These are phyloP conservation scores for Kalaharituber pfeilii DNA, from an alignment of 2,329 filamentous ascomycete genomes.

Conservation along the genomic window DNA sequence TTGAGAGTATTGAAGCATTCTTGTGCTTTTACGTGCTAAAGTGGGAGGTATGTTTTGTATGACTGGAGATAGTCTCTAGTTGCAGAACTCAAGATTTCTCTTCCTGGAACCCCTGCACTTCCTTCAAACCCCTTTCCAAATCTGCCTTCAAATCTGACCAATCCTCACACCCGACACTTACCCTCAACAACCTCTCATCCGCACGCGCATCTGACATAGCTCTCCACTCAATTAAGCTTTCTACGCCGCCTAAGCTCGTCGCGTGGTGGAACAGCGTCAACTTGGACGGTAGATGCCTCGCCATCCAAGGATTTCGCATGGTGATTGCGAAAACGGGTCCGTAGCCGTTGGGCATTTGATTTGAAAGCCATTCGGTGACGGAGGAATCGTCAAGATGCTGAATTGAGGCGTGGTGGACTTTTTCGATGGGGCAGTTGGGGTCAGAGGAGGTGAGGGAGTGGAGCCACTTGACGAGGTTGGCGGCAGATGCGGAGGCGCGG, in stretches of 20 bases:
- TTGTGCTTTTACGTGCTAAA: too few relatives aligned
- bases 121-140: constrained; percentile 47
- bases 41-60: too few relatives aligned
- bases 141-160: constrained; percentile 72
- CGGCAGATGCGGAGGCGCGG: constrained; percentile 56
- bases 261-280: constrained; percentile 80
- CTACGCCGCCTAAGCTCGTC: constrained; percentile 81
- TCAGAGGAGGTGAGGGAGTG: background rate
- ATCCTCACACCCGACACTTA: constrained; percentile 76
- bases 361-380: constrained; percentile 51
- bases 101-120: constrained; percentile 18
- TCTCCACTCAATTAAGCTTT: constrained; percentile 93
- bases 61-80: too few relatives aligned
- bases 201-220: constrained; percentile 65
- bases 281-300: constrained; percentile 56
- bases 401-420: constrained; percentile 60
- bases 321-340: constrained; percentile 72
- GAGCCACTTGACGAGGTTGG: constrained; percentile 40
- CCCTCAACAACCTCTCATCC: constrained; percentile 53
- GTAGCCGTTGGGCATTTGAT: constrained; percentile 83
- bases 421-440: constrained; percentile 20
- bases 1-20: too few relatives aligned
- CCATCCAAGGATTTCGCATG: constrained; percentile 40
- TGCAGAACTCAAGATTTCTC: too few relatives aligned
- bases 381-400: constrained; percentile 40